These are phyloP conservation scores for Euptelea pleiosperma DNA, from an alignment of 164 flowering plant species.

Conservation along the genomic window DNA sequence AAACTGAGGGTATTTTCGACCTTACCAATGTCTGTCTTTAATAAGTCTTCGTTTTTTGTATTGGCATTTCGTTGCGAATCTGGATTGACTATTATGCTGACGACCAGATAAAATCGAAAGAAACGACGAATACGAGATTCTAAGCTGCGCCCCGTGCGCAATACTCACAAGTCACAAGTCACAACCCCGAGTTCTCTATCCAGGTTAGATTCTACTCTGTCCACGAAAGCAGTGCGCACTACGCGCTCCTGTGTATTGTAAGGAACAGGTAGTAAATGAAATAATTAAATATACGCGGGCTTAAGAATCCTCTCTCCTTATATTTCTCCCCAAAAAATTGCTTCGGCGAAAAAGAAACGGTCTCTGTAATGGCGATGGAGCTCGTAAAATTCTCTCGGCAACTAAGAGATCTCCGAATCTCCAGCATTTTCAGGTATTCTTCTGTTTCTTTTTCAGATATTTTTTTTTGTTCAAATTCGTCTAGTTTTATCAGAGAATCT, in stretches of 20 bases:
- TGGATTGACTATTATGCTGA: no score
- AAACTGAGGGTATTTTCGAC: no score
- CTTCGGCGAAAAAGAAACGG: background rate
- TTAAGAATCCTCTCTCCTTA: no score
- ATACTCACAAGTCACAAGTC: no score
- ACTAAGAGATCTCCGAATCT: conserved; percentile 10
- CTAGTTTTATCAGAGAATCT: no score
- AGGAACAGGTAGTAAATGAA: no score
- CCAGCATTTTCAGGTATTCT: conserved; percentile 9
- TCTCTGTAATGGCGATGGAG: conserved; percentile 17
- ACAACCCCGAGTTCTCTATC: no score
- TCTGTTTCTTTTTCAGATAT: background rate
- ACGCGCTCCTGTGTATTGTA: background rate
- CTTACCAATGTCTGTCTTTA: no score
- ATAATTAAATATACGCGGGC: no score
- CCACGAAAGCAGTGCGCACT: background rate
- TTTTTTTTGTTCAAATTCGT: background rate
- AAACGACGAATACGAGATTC: background rate
- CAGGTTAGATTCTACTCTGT: background rate
- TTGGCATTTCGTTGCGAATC: no score
- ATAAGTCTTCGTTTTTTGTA: no score
- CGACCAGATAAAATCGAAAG: background rate
- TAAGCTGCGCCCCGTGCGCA: background rate
- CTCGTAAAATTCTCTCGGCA: conserved; percentile 9
- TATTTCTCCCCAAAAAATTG: no score